Conservation (phyloP, 2,329 filamentous ascomycete species). For the Pseudogymnoascus pannorum region DNA sequence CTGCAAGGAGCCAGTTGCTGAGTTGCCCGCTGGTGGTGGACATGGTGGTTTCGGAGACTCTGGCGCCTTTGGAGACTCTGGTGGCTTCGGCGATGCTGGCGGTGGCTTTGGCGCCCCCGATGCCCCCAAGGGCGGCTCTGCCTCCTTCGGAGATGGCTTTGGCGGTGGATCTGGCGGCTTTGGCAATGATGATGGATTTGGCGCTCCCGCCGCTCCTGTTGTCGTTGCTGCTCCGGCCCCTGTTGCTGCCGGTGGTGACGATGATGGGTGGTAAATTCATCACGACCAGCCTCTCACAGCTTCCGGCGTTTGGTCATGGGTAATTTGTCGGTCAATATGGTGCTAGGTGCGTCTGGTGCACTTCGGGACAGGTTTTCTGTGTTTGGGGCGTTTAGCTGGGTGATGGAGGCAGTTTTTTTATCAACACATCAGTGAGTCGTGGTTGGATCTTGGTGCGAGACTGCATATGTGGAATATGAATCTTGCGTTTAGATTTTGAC, state of each 20-base stretch:
- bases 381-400: not conserved
- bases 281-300: not conserved
- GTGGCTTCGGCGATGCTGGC: not conserved
- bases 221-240: not conserved
- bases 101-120: not conserved
- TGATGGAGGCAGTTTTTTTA: not conserved
- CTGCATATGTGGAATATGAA: not conserved
- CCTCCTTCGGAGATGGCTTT: not conserved
- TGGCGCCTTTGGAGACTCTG: constrained; percentile 14
- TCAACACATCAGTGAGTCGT: not conserved
- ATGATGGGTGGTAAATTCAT: not conserved
- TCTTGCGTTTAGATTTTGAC: not conserved
- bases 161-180: not conserved
- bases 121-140: not conserved
- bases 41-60: constrained; percentile 18
- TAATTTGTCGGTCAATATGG: not conserved
- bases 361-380: not conserved
- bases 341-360: not conserved
- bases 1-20: constrained; percentile 31
- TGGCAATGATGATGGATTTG: not conserved
- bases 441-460: not conserved
- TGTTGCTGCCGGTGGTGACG: not conserved
- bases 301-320: not conserved
- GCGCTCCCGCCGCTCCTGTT: not conserved
- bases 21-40: constrained; percentile 20